A percentile compares a stretch with the other conserved stretches of the same genome.
Conservation (phyloP, 176 grass and related monocot genomes). For the Secale cereale region DNA sequence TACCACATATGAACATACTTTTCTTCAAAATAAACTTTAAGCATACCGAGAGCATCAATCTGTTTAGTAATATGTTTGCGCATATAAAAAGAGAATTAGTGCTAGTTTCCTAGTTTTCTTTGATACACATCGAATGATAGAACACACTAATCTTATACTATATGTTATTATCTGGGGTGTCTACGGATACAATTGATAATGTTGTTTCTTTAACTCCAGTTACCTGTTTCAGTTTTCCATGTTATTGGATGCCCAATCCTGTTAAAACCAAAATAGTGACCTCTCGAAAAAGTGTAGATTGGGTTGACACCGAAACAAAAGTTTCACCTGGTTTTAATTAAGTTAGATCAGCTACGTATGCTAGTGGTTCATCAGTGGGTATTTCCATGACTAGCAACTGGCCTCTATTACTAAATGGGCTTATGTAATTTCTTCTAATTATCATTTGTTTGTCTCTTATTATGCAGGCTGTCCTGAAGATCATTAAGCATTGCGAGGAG, state of each 20-base stretch:
- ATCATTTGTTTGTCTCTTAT: conserved; percentile 1
- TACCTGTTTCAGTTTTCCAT: not conserved
- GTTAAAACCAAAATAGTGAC: conserved; percentile 9
- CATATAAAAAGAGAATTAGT: not conserved
- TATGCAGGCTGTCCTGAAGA: conserved; percentile 74
- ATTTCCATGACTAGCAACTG: not conserved
- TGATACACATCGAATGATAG: not conserved
- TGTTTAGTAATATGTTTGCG: not conserved
- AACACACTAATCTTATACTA: no score
- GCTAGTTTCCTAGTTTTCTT: not conserved
- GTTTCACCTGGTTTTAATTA: not conserved
- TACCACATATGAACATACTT: not conserved
- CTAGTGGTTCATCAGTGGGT: not conserved
- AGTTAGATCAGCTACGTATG: not conserved
- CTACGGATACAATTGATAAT: not conserved
- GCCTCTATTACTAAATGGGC: not conserved
- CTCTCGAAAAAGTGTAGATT: not conserved
- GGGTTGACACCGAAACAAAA: not conserved
- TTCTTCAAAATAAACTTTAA: not conserved
- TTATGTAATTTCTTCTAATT: not conserved
- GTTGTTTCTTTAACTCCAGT: not conserved
- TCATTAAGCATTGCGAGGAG: conserved; percentile 97
- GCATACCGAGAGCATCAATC: not conserved
- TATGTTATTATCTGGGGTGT: not conserved
- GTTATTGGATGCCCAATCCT: not conserved